These are phyloP conservation scores for Piper longum DNA, from an alignment of 164 flowering plant genomes.

Conservation along the genomic window DNA sequence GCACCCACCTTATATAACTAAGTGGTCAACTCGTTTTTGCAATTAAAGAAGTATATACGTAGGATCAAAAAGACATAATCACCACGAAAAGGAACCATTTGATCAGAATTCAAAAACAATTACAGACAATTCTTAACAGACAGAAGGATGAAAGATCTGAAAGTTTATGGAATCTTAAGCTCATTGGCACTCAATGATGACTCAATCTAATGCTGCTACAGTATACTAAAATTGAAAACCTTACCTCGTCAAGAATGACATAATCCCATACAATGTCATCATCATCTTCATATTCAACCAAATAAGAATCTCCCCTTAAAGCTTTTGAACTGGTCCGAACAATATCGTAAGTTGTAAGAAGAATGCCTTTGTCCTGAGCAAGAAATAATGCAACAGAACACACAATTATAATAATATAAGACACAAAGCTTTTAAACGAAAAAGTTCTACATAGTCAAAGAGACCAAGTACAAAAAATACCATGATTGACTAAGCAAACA, in stretches of 20 bases:
- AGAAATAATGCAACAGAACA: background rate
- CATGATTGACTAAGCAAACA: background rate
- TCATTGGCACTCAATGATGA: background rate
- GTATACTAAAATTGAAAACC: background rate
- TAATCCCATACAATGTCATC: constrained; percentile 76
- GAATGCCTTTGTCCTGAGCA: constrained; percentile 71
- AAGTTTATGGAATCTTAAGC: too few relatives aligned
- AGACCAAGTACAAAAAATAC: background rate
- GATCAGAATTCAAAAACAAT: too few relatives aligned
- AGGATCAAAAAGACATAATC: too few relatives aligned
- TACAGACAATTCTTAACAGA: too few relatives aligned
- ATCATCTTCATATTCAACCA: constrained; percentile 36
- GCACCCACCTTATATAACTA: too few relatives aligned
- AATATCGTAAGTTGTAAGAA: constrained; percentile 91
- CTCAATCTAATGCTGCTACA: background rate
- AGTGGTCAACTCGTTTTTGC: too few relatives aligned
- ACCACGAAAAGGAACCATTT: too few relatives aligned
- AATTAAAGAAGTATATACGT: too few relatives aligned
- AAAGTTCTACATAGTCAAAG: too few relatives aligned
- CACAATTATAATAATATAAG: too few relatives aligned
- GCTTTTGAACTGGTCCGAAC: constrained; percentile 64
- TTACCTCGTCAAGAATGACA: constrained; percentile 92
- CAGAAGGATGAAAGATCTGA: too few relatives aligned
- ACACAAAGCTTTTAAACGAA: too few relatives aligned
- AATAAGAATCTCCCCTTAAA: constrained; percentile 33